A percentile compares a stretch with the other conserved stretches of the same genome.
Conservation (phyloP, 345 rosid species). For the Ceriops zippeliana region DNA sequence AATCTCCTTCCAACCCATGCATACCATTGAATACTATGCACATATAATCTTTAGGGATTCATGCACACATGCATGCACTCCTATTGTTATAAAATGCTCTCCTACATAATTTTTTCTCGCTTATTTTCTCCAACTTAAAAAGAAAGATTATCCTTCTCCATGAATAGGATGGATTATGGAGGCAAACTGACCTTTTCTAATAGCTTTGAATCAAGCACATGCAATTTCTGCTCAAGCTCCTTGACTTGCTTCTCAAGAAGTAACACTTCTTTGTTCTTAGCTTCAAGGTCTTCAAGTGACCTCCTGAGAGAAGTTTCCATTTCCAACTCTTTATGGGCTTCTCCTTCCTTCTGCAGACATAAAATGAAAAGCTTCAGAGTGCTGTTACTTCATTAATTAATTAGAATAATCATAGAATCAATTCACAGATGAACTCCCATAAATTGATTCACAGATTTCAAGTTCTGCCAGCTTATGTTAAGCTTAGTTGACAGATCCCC, state of each 20-base stretch:
- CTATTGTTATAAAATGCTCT: not conserved
- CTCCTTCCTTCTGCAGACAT: constrained; percentile 42
- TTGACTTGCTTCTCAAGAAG: constrained; percentile 51
- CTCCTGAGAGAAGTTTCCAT: constrained; percentile 52
- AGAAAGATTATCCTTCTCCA: not conserved
- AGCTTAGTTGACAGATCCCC: too few species aligned
- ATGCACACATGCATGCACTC: not conserved
- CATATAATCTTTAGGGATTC: not conserved
- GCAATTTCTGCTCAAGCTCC: constrained; percentile 71
- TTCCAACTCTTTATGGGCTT: constrained; percentile 48
- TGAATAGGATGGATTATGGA: not conserved
- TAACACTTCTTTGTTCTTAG: constrained; percentile 49
- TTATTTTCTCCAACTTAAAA: not conserved
- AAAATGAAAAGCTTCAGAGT: not conserved
- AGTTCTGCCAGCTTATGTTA: too few species aligned
- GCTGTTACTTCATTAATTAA: not conserved
- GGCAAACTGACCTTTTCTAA: constrained; percentile 50
- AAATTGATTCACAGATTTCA: too few species aligned
- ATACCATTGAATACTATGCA: not conserved
- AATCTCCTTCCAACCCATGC: not conserved
- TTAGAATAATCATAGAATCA: too few species aligned
- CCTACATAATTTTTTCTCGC: not conserved
- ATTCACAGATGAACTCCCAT: too few species aligned
- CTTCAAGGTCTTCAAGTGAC: constrained; percentile 62
- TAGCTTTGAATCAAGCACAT: constrained; percentile 48